Base-by-base conservation (phyloP, 1,139 yeast species). In the Yamadazyma kanchanaburiensis region DNA sequence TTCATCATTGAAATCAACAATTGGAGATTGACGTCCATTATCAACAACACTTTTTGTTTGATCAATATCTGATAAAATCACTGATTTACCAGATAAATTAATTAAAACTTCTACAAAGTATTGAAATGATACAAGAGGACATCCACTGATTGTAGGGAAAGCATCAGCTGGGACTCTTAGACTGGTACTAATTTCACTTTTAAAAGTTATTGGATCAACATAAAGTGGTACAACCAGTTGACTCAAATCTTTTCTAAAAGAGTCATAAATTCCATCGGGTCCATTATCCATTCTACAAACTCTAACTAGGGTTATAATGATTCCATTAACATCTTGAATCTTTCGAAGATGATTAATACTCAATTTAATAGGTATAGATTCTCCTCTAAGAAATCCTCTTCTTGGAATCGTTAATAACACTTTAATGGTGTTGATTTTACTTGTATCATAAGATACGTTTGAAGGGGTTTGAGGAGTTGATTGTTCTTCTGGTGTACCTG, bases 71-170 rank as follows among this genome's bases (percentile, higher is more conserved):
- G 24, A 3, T 11, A 32, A 24, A 3, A 26, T 21, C 4, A 64
- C 47, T 2, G 68, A 46, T 40, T 64, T 67, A 2, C 74, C 74
- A 3, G 71, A 63, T 25, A 88, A 58, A 48, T 87, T 88, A 15
- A 84, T 76, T 34, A 87, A 69, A 1, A 83, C 91, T 51, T 88
- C 96, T 12, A 88, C 64, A 49, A 83, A 85, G 51, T 88, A 88
- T 47, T 85, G 94, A 54, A 88, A 88, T 3, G 88, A 74, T 4
- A 87, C 87, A 29, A 81, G 60, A 2, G 80, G 80, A 37, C 86
- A 77, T 2, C 85, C 85, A 23, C 74, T 70, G 10, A 87, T 82
- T 0, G 95, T 84, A 0, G 96, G 94, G 51, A 88, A 86, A 1
- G 86, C 79, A 45, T 88, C 96, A 0, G 85, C 76, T 0, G 96